Evolutionary conservation across 345 rosid genomes (phyloP), one percentile per base, ranked within the genome.

Genomic region (Camelina neglecta): DNA sequence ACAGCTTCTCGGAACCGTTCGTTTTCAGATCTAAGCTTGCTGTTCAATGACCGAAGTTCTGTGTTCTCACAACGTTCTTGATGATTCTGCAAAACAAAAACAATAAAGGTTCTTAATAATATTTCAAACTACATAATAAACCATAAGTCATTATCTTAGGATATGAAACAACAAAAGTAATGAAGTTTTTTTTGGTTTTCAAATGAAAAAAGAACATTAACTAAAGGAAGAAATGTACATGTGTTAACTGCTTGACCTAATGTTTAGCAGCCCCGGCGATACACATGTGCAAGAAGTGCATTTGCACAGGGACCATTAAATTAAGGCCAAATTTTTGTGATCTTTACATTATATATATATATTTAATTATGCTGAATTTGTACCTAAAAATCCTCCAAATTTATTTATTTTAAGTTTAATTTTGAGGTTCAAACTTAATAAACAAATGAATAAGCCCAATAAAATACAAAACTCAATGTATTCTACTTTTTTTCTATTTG

Each of bases 41-140:
- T 5, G 16, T 44, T 44, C 49, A 11, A 11, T 39, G 12, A 3
- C 13, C 44, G 13, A 36, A 96, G 97, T 68, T 85, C 88, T 2
- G 83, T 33, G 80, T 93, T 96, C 49, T 93, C 96, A 7, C 71
- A 67, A 7, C 98, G 86, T 84, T 96, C 99, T 18, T 81, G 90
- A 11, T 89, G 96, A 18, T 87, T 89, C 98, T 96, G 61, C 66
- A 60, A 3, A n/a, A 63, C n/a, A 47, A 45, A 56, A 4, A 26
- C 36, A 33, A 33, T 5, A 50, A 0, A 13, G 8, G 4, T 44
- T 26, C 12, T 45, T 29, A 23, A 13, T 42, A 20, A 13, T 13
- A 7, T 33, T 58, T 58, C 7, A 33, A 41, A 7, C 6, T 21
- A 23, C 23, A 4, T 35, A 36, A 35, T 35, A 6, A 35, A 42